Percentiles rank a stretch among this genome's conserved stretches.
phyloP scores from a whole-genome alignment of 2,329 filamentous ascomycete genomes.

The Monosporascus sp. region DNA sequence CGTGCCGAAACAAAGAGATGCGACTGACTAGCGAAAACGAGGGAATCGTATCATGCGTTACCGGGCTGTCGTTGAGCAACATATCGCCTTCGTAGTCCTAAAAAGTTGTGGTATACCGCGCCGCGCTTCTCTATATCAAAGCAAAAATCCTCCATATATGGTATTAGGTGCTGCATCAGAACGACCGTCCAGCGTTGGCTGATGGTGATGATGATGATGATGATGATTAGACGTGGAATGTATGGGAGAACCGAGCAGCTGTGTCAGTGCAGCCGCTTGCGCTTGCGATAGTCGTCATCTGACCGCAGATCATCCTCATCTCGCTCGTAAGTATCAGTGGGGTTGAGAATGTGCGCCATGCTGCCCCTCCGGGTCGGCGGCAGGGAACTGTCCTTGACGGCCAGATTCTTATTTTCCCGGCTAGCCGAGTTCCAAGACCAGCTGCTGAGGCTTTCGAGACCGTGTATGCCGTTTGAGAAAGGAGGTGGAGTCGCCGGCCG shows the following conservation, averaged over 20 bases:
- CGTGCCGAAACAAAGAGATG: neutral
- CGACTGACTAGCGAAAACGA: neutral
- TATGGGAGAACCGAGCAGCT: neutral
- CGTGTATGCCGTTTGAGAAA: slow-evolving; percentile 44
- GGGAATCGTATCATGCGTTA: neutral
- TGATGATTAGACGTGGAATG: neutral
- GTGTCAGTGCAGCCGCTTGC: slow-evolving; percentile 48
- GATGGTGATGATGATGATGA: neutral
- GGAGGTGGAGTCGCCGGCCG: slow-evolving; percentile 50
- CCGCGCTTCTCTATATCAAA: neutral
- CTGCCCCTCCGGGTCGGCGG: slow-evolving; percentile 54
- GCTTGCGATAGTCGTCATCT: slow-evolving; percentile 53
- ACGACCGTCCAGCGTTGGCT: neutral
- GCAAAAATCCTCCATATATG: neutral
- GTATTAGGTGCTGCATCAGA: neutral
- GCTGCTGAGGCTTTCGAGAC: slow-evolving; percentile 40
- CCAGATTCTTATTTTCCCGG: slow-evolving; percentile 46
- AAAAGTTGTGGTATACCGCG: neutral
- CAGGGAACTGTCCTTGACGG: slow-evolving; percentile 50
- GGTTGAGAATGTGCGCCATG: slow-evolving; percentile 61
- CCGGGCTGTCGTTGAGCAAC: neutral
- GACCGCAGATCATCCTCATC: slow-evolving; percentile 51
- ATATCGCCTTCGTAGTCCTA: neutral
- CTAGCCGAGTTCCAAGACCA: slow-evolving; percentile 54
- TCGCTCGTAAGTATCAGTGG: slow-evolving; percentile 50